These are phyloP conservation scores for Tetrahymena thermophila DNA, from an alignment of 73 alveolate genomes.

Conservation along the genomic window DNA sequence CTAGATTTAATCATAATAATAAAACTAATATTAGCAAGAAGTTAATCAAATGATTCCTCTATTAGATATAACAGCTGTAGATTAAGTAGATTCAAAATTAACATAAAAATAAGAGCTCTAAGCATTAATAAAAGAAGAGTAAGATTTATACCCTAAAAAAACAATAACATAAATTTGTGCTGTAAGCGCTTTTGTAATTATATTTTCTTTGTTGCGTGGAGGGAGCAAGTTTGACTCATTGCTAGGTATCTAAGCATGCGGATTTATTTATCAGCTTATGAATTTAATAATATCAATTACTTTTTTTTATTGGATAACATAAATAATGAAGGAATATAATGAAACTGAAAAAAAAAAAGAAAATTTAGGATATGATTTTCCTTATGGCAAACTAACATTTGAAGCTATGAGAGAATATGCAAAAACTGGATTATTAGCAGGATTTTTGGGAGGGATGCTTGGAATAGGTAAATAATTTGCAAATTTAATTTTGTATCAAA, in stretches of 20 bases:
- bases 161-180: not conserved
- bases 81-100: not conserved
- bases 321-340: not conserved
- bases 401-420: not conserved
- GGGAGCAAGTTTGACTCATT: not conserved
- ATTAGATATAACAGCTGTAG: not conserved
- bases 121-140: not conserved
- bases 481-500: not conserved
- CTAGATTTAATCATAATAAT: not conserved
- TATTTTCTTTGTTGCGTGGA: not conserved
- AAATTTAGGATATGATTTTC: not conserved
- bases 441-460: not conserved
- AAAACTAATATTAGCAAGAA: not conserved
- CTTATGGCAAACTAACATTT: not conserved
- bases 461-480: not conserved
- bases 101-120: not conserved
- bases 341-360: not conserved
- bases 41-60: not conserved
- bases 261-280: not conserved
- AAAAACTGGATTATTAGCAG: not conserved
- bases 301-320: not conserved
- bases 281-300: not conserved
- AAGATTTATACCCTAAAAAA: not conserved
- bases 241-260: not conserved
- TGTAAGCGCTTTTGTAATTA: not conserved